phyloP scores from a whole-genome alignment of 164 flowering plant genomes.

The Sextonia rubra region DNA sequence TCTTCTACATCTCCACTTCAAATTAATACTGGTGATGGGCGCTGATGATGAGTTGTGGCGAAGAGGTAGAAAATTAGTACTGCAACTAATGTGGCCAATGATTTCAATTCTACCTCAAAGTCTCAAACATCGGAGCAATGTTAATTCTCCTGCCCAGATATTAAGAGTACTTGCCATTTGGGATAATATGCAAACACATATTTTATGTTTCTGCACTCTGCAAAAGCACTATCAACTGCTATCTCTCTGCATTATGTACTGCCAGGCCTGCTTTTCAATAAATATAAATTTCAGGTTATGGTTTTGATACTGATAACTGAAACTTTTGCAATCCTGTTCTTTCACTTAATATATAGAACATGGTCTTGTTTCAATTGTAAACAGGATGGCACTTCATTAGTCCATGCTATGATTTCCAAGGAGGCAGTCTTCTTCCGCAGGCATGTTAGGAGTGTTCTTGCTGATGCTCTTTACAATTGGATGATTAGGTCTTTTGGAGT shows the following conservation, averaged over 20 bases:
- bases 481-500: conserved; percentile 30
- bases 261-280: neutral
- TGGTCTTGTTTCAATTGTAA: conserved; percentile 3
- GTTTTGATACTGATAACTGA: no score
- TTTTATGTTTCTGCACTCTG: neutral
- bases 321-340: no score
- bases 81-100: no score
- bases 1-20: no score
- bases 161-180: neutral
- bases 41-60: no score
- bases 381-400: conserved; percentile 75
- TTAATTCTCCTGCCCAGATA: no score
- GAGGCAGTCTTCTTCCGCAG: conserved; percentile 61
- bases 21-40: no score
- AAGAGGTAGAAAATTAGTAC: no score
- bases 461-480: conserved; percentile 54
- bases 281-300: no score
- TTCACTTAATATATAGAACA: no score
- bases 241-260: neutral
- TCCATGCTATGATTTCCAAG: conserved; percentile 62
- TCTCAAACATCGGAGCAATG: no score
- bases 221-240: neutral
- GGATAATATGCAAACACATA: neutral
- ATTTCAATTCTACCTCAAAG: no score
- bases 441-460: conserved; percentile 42